Base-by-base conservation (phyloP, 129 eudicot genomes). In the Pseudognaphalium luteoalbum region DNA sequence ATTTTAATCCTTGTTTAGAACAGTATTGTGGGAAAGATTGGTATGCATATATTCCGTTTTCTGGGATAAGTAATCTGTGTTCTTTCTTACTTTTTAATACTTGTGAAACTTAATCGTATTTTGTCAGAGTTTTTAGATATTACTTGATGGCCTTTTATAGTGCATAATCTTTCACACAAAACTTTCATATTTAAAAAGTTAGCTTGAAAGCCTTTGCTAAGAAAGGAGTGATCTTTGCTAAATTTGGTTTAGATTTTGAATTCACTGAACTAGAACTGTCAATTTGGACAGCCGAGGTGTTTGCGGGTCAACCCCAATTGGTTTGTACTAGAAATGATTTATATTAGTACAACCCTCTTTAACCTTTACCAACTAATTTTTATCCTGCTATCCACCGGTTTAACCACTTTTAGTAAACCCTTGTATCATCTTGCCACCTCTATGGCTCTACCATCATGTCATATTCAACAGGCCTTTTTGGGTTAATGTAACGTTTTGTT, bases 11-110 rank as follows among this genome's bases (percentile, higher is more conserved):
- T 75, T 66, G 66, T 73, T 75, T 25, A 78, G 59, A 65, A 72
- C 83, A 72, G 71, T 54, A 56, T 76, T 75, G 35, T 59, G 77
- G 20, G 79, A 69, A 50, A 63, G 78, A 73, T 74, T 66, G 74
- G 71, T 81, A 70, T 76, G 76, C 76, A 74, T 66, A 54, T 80
- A 69, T 77, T 72, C 63, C 37, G 17, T 72, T 62, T 29, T 63
- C 29, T 75, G 78, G 78, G 54, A 70, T 76, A 71, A 78, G 14
- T 70, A 21, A 62, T 62, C 28, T 56, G 37, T 66, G 72, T 6
- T 22, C 3, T 37, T 10, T 15, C 52, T 42, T 28, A 61, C 32
- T 12, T 25, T 61, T 7, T 21, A 61, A 4, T 25, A 25, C n/a
- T 0, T 61, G 66, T 61, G 66, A 12, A 9, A 9, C 35, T 61